Percentiles rank a stretch among this genome's conserved stretches.
phyloP scores from a whole-genome alignment of 176 grass and related monocot genomes.

The Eragrostis nindensis region DNA sequence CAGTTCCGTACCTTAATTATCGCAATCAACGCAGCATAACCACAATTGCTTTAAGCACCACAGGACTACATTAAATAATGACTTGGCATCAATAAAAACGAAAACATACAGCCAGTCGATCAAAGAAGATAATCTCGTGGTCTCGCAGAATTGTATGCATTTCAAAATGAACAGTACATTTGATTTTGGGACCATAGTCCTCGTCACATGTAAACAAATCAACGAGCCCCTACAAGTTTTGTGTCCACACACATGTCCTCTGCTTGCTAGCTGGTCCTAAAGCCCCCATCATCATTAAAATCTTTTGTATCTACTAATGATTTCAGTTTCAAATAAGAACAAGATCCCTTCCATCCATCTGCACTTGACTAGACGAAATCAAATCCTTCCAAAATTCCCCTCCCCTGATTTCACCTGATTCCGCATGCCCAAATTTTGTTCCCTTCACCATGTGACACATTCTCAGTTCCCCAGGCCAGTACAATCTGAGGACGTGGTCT shows the following conservation, averaged over 20 bases:
- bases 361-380: background rate
- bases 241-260: background rate
- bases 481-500: background rate
- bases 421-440: background rate
- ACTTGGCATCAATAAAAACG: background rate
- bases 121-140: background rate
- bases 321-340: background rate
- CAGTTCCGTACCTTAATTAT: background rate
- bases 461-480: background rate
- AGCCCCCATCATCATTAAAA: background rate
- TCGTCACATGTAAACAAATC: background rate
- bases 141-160: background rate
- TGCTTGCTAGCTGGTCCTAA: background rate
- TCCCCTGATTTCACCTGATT: background rate
- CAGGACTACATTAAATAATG: background rate
- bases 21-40: background rate
- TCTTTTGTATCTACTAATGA: background rate
- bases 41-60: background rate
- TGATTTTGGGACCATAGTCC: background rate
- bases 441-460: background rate
- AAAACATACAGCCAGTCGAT: background rate
- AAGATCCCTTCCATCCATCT: background rate
- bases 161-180: slow-evolving; percentile 4
- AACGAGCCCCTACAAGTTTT: background rate
- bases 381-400: background rate